These are phyloP conservation scores for Exutisphaerella laricina DNA, from an alignment of 2,329 filamentous ascomycete species.

Conservation along the genomic window DNA sequence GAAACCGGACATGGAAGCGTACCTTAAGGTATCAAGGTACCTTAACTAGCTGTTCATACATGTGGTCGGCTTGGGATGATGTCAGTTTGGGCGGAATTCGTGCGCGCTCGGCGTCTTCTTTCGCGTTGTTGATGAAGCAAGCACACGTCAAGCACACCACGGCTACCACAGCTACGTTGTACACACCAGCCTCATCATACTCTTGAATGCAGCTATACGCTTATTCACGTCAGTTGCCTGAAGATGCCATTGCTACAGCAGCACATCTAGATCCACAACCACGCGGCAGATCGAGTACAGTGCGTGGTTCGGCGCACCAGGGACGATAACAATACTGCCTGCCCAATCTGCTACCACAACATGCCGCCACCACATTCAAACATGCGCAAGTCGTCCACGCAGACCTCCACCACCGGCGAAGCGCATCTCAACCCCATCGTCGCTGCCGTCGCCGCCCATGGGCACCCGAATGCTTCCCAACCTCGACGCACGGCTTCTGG, in stretches of 20 bases:
- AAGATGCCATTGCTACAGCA: not conserved
- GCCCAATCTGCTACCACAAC: not conserved
- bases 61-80: too few relatives aligned
- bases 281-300: not conserved
- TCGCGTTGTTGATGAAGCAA: too few relatives aligned
- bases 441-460: constrained; percentile 2
- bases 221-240: not conserved
- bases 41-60: too few relatives aligned
- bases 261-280: not conserved
- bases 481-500: constrained; percentile 36
- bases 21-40: too few relatives aligned
- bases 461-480: constrained; percentile 15
- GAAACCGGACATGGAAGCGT: too few relatives aligned
- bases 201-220: not conserved
- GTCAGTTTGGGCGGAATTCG: too few relatives aligned
- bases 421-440: constrained; percentile 5
- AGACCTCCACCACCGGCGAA: constrained; percentile 8
- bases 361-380: constrained; percentile 21
- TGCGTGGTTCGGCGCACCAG: not conserved
- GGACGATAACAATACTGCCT: not conserved
- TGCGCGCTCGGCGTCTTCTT: too few relatives aligned
- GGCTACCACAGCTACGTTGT: too few relatives aligned
- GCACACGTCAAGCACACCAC: too few relatives aligned
- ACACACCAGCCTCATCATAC: too few relatives aligned
- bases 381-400: constrained; percentile 20